Percentiles rank a stretch among this genome's conserved stretches.
Conservation (phyloP, 306 rosid genomes). For the Casuarina equisetifolia region DNA sequence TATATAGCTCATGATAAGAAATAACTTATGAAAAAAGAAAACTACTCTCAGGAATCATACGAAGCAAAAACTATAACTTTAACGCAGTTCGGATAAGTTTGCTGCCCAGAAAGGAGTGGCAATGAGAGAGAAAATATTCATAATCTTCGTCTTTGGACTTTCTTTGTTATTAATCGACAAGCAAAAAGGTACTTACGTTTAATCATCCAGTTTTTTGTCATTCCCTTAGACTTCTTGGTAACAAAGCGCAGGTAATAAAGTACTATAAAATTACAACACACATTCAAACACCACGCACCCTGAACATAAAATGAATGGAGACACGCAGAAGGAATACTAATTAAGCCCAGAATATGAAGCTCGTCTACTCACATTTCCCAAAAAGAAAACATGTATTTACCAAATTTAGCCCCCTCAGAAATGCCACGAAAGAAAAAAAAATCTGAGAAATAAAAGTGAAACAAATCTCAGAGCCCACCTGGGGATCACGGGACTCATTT, state of each 20-base stretch:
- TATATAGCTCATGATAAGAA: slow-evolving; percentile 5
- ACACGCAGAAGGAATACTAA: slow-evolving; percentile 25
- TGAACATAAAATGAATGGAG: slow-evolving; percentile 38
- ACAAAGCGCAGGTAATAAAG: slow-evolving; percentile 28
- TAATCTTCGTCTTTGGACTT: neutral
- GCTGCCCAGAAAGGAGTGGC: neutral
- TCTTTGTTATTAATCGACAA: neutral
- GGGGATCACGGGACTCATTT: neutral
- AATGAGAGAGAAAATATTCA: neutral
- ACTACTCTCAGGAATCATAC: neutral
- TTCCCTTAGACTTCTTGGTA: slow-evolving; percentile 19
- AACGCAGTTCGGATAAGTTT: neutral
- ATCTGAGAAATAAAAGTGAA: neutral
- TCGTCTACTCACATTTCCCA: slow-evolving; percentile 19
- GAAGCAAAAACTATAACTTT: slow-evolving; percentile 1
- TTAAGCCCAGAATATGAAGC: slow-evolving; percentile 8
- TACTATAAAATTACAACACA: slow-evolving; percentile 21
- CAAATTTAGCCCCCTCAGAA: slow-evolving; percentile 30
- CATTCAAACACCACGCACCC: neutral
- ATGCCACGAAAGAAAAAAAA: slow-evolving; percentile 4
- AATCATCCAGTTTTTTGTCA: slow-evolving; percentile 14
- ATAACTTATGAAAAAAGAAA: neutral
- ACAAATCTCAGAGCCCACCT: slow-evolving; percentile 21
- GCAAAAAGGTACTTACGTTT: neutral
- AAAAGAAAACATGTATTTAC: slow-evolving; percentile 29